Base-by-base conservation (phyloP, 106 monocot species). In the Posidonia australis region DNA sequence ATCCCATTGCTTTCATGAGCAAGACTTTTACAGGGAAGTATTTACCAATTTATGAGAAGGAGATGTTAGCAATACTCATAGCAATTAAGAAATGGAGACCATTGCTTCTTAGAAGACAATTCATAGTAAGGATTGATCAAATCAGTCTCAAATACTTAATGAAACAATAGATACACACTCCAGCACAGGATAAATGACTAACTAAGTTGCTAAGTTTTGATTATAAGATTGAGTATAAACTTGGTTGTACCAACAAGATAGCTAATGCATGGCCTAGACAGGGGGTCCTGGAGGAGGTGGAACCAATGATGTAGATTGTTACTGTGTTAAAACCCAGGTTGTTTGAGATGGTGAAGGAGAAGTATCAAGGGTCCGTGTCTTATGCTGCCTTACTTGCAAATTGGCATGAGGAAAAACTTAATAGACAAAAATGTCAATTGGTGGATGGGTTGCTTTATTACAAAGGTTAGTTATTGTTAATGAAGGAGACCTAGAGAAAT, bases 261-360 rank as follows among this genome's bases (percentile, higher is more conserved):
- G 17, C 0, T 48, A n/a, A 16, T 18, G 0, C 13, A 48, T 16
- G 13, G 2, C 62, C 62, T 19, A 0, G 21, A 44, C 7, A 62
- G 13, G 4, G 0, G 0, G n/a, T n/a, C n/a, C n/a, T n/a, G n/a
- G n/a, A n/a, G n/a, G 26, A 56, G 0, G 11, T 10, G 56, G 5
- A 56, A 10, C 20, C n/a, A n/a, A n/a, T n/a, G n/a, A n/a, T 56
- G 21, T 0, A 5, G 0, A 21, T 1, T 1, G 22, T 56, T 1
- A 20, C 26, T 9, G 10, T 56, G 22, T 5, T 56, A 14, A 21
- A 20, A 1, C 1, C 56, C 3, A 24, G 0, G 13, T 56, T 5
- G 56, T 56, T 56, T 14, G 12, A 44, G 44, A 44, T 44, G 44
- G 44, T 44, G 5, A 44, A 49, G 49, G 49, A n/a, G 49, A 1